These are phyloP conservation scores for Chaetoscypha palmicola DNA, from an alignment of 2,329 filamentous ascomycete species.

Conservation along the genomic window DNA sequence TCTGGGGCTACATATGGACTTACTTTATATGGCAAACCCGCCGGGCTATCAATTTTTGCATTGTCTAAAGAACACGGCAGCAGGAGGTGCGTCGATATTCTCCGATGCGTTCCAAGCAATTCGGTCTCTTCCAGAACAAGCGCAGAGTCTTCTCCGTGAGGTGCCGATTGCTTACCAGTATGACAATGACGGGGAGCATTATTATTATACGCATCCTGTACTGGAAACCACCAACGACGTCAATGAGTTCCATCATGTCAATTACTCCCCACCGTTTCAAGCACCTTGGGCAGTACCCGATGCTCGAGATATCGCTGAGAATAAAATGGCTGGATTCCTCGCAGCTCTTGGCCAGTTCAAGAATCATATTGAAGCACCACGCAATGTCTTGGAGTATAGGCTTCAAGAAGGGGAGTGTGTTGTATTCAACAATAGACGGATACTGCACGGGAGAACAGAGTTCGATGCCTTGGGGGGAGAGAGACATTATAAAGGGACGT, in stretches of 20 bases:
- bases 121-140: conserved; percentile 29
- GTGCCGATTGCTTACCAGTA: conserved; percentile 57
- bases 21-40: conserved; percentile 75
- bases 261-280: conserved; percentile 81
- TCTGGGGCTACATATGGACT: conserved; percentile 87
- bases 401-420: conserved; percentile 79
- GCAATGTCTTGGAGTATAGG: conserved; percentile 61
- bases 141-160: conserved; percentile 37
- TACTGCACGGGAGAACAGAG: conserved; percentile 74
- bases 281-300: conserved; percentile 37
- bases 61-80: conserved; percentile 72
- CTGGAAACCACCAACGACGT: conserved; percentile 31
- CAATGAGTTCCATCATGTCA: conserved; percentile 33
- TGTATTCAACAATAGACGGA: conserved; percentile 81
- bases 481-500: conserved; percentile 80
- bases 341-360: conserved; percentile 48
- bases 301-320: conserved; percentile 9
- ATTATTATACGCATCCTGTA: conserved; percentile 51
- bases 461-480: conserved; percentile 64
- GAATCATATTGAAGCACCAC: conserved; percentile 46
- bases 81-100: conserved; percentile 82
- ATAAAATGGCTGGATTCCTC: conserved; percentile 31
- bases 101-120: conserved; percentile 65
- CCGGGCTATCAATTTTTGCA: conserved; percentile 84
- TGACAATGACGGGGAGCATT: conserved; percentile 55